Evolutionary conservation across 2,329 filamentous ascomycete species (phyloP), one percentile per base, ranked within the genome.

Genomic region (Hymenoscyphus salicellus): DNA sequence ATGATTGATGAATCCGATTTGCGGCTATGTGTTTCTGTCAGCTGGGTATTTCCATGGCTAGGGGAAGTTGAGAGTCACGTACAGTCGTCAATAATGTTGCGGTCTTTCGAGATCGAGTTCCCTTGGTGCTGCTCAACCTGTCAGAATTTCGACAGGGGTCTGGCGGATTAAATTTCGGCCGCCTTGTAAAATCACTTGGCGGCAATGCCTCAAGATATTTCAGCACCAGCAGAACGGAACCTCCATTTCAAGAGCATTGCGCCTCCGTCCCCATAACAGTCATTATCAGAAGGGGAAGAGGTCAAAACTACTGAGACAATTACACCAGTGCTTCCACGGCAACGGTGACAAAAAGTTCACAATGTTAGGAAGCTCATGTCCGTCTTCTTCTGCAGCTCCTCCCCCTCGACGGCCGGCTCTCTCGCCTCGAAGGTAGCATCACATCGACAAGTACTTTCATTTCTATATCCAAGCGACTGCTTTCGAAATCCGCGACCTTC

Each of bases 341-440:
- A 59, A 68, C 66, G 66, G 70, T 72, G 66, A 70, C 58, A 64
- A 67, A 41, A 46, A 66, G 52, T 77, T 78, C 84, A 86, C 80
- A 72, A 88, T 89, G 86, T 82, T 78, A 79, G 79, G 76, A 79
- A 74, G 82, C 83, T 84, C 84, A 89, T 89, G 86, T 86, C 83
- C 84, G 79, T 82, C 79, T 76, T 83, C 79, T 81, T 80, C 78
- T 79, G 79, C 78, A 79, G 82, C 77, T 79, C 82, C 75, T n/a
- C n/a, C n/a, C 79, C 81, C 80, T 80, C 73, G 70, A 74, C 70
- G 70, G 75, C 78, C 76, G 78, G 78, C 78, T 78, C 79, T 75
- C 75, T 79, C 75, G 76, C 78, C 77, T 78, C 80, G 68, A 79
- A 79, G 76, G 75, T 79, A 78, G 74, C 73, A 69, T 70, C 74